Base-by-base conservation (phyloP, 208 protist genomes). In the Wallacemonas rigidus region DNA sequence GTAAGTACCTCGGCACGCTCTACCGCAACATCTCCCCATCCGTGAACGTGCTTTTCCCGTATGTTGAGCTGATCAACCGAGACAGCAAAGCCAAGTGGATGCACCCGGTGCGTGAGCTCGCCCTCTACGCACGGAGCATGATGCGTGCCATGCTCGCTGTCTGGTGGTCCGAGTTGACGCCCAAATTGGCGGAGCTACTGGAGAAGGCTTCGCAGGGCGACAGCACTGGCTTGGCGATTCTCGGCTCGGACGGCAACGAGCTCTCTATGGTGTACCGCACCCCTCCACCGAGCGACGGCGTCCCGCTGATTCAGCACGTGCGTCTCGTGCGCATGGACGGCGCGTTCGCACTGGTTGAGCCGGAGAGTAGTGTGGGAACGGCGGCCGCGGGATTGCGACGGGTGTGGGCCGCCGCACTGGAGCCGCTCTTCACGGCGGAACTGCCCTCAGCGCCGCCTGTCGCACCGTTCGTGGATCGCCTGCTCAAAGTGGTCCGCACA, bases 241-340 rank as follows among this genome's bases (percentile, higher is more conserved):
- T 95, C 60, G 92, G 92, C 4, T 76, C 89, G 1, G 92, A 96
- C 61, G 92, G 92, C 2, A 88, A 94, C 62, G 92, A 94, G 76
- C 74, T 79, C 50, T 62, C 55, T 39, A 79, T 89, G 70, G 75
- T 82, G 51, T 96, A 92, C 68, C 74, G 83, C 61, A 2, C 48
- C 47, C 77, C 89, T 55, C 69, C 88, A 47, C 65, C 82, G 65
- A 71, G 72, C 57, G 68, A 80, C 72, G 53, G 40, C 74, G 54
- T 69, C 67, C 55, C 62, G 57, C n/a, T 60, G 44, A 26, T 64
- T 45, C 56, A 78, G 67, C 12, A 76, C 56, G 84, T 87, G 11
- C 87, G 79, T 15, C 47, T 94, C 17, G 71, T 91, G 17, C 79
- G 79, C 47, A 79, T 89, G 36, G 80, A 88, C 62, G 85, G 81